phyloP scores from a whole-genome alignment of 768 basidiomycete genomes.

The Auriscalpium orientale region DNA sequence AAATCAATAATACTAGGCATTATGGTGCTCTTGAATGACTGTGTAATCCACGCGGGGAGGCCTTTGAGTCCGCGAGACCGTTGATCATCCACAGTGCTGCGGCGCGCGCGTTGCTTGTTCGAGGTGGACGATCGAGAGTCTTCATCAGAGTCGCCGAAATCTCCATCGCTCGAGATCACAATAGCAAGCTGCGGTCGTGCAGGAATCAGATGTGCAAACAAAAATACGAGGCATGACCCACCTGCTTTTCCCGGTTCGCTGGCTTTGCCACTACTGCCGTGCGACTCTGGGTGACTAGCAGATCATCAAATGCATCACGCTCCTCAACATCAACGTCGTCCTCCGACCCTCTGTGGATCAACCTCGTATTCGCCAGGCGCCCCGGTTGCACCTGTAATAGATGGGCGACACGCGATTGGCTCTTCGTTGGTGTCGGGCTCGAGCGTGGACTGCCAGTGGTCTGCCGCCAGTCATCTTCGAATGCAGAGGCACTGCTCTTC shows the following conservation, averaged over 20 bases:
- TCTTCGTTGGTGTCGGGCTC: not conserved
- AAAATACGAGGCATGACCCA: not conserved
- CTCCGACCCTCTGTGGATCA: too few species aligned
- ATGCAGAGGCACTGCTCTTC: not conserved
- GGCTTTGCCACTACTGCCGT: not conserved
- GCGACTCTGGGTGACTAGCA: not conserved
- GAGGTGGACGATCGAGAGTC: too few species aligned
- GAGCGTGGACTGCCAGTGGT: not conserved
- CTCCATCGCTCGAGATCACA: not conserved
- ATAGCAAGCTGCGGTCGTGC: not conserved
- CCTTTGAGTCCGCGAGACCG: not conserved
- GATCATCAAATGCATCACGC: not conserved
- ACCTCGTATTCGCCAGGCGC: too few species aligned
- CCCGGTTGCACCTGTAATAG: too few species aligned
- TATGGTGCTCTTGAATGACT: not conserved
- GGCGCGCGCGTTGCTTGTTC: not conserved
- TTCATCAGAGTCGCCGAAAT: too few species aligned
- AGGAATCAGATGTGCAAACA: not conserved
- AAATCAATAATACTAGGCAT: not conserved
- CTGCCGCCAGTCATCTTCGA: not conserved
- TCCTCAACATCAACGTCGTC: not conserved
- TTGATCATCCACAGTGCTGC: not conserved
- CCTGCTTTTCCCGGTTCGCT: not conserved
- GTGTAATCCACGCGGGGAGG: not conserved
- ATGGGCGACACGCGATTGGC: too few species aligned